phyloP scores from a whole-genome alignment of 257 asterid species.

The Gentiana macrophylla region DNA sequence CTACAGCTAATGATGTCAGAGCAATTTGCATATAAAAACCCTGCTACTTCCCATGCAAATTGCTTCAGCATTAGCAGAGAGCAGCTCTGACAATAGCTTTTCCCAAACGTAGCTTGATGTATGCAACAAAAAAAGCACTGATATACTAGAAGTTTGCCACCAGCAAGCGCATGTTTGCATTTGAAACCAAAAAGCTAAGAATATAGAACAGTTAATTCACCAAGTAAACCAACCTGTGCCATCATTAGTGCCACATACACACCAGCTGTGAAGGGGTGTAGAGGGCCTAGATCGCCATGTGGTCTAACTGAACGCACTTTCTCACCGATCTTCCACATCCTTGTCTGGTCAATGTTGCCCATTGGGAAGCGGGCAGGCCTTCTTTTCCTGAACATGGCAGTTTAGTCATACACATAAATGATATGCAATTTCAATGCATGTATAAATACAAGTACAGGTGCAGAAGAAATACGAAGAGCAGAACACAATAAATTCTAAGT shows the following conservation, averaged over 20 bases:
- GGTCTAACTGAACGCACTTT: constrained; percentile 57
- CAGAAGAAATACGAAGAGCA: neutral
- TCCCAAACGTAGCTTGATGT: too few relatives aligned
- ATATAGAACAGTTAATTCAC: neutral
- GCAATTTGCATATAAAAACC: too few relatives aligned
- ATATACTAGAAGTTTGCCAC: too few relatives aligned
- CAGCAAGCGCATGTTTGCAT: too few relatives aligned
- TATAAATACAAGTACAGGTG: neutral
- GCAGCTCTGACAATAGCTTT: too few relatives aligned
- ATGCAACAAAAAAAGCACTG: too few relatives aligned
- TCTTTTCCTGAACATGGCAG: constrained; percentile 34
- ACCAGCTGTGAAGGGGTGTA: constrained; percentile 91
- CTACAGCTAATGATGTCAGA: too few relatives aligned
- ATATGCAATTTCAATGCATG: neutral
- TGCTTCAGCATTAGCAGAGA: too few relatives aligned
- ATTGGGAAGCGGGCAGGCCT: constrained; percentile 72
- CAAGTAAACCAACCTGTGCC: constrained; percentile 15
- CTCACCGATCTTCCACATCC: constrained; percentile 93
- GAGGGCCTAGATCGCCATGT: constrained; percentile 76
- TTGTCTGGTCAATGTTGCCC: constrained; percentile 84
- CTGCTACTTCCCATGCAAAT: too few relatives aligned
- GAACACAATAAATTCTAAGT: too few relatives aligned
- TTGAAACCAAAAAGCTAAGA: too few relatives aligned
- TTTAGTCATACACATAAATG: neutral
- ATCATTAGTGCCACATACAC: constrained; percentile 73